phyloP scores from a whole-genome alignment of 1,284 basidiomycete genomes.

The Mrakiaceae sp. region DNA sequence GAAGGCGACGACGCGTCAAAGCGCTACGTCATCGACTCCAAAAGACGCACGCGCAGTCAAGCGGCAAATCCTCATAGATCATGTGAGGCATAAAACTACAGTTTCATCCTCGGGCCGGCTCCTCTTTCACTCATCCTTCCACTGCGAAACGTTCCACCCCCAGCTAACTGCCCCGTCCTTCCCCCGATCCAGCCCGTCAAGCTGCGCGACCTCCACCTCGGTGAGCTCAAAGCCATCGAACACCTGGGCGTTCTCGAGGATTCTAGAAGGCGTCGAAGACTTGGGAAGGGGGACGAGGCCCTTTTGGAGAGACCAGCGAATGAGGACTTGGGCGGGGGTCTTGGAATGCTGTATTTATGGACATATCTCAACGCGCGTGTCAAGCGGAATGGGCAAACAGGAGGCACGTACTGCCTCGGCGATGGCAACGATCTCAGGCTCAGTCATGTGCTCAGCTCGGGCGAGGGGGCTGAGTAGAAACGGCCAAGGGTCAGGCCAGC shows the following conservation, averaged over 20 bases:
- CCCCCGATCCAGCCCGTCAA: conserved; percentile 1
- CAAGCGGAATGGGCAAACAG: too few relatives aligned
- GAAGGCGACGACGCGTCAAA: too few relatives aligned
- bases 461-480: conserved; percentile 25
- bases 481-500: neutral
- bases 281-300: conserved; percentile 55
- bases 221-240: conserved; percentile 55
- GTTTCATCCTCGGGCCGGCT: too few relatives aligned
- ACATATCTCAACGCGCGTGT: too few relatives aligned
- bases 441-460: neutral
- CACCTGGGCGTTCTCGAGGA: conserved; percentile 48
- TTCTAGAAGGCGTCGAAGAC: conserved; percentile 44
- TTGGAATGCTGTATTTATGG: conserved; percentile 39
- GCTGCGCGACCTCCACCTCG: conserved; percentile 40
- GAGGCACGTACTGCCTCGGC: neutral
- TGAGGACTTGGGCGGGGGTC: conserved; percentile 56
- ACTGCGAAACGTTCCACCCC: neutral
- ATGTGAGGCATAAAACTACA: too few relatives aligned
- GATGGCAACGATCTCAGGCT: neutral
- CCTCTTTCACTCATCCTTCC: neutral
- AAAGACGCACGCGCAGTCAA: too few relatives aligned
- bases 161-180: neutral
- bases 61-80: too few relatives aligned
- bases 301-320: conserved; percentile 69
- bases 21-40: too few relatives aligned